Conservation (phyloP, 2,329 filamentous ascomycete genomes). For the Monosporascus sp. region DNA sequence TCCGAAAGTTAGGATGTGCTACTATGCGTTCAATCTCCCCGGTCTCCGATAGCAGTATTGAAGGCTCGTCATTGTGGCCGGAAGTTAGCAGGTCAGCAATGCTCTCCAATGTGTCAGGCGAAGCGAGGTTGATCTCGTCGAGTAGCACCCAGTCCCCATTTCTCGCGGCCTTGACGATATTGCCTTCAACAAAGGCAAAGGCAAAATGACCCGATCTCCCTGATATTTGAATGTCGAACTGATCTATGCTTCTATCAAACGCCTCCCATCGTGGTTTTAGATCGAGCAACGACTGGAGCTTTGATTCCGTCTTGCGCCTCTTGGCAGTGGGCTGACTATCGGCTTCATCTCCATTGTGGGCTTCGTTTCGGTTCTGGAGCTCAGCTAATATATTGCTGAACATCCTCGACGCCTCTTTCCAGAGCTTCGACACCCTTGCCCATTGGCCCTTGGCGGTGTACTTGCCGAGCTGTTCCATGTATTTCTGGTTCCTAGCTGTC, state of each 20-base stretch:
- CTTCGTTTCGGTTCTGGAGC: conserved; percentile 38
- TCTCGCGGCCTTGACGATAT: conserved; percentile 89
- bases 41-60: conserved; percentile 84
- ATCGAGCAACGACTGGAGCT: conserved; percentile 56
- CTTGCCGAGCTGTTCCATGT: conserved; percentile 74
- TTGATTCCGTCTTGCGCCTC: conserved; percentile 58
- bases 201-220: conserved; percentile 72
- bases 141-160: conserved; percentile 96
- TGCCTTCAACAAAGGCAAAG: conserved; percentile 94
- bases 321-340: conserved; percentile 62
- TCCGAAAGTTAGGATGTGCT: conserved; percentile 87
- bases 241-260: conserved; percentile 68
- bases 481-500: conserved; percentile 78
- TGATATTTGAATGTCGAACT: conserved; percentile 75
- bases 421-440: conserved; percentile 78
- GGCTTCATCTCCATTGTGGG: conserved; percentile 28
- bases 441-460: conserved; percentile 78
- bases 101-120: conserved; percentile 89
- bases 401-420: conserved; percentile 85
- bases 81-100: conserved; percentile 81
- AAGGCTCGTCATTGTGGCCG: conserved; percentile 66
- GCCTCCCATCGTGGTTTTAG: conserved; percentile 68
- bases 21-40: conserved; percentile 86
- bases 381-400: conserved; percentile 65
- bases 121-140: conserved; percentile 95